A percentile compares a stretch with the other conserved stretches of the same genome.
Evolutionary conservation across 495 filamentous ascomycete genomes (phyloP).

Genomic region (Recurvomyces mirabilis): DNA sequence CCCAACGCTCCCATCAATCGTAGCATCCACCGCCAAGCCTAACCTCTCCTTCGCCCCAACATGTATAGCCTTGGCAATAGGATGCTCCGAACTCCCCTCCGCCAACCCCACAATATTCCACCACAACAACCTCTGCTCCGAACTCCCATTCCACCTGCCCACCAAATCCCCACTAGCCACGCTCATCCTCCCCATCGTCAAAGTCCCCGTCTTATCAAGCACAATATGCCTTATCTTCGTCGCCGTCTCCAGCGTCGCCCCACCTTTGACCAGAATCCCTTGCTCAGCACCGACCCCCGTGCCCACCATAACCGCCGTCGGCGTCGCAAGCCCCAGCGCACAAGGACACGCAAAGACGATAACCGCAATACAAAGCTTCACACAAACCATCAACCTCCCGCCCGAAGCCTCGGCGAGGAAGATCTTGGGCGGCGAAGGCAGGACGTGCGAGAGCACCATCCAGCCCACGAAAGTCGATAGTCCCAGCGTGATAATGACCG

Average conservation of each 20-base stretch:
- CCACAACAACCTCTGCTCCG: conserved; percentile 67
- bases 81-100: conserved; percentile 91
- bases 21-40: conserved; percentile 56
- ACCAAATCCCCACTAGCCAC: conserved; percentile 60
- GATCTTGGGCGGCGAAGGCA: conserved; percentile 71
- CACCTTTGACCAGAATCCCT: conserved; percentile 93
- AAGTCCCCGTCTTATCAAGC: conserved; percentile 97
- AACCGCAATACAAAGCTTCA: conserved; percentile 96
- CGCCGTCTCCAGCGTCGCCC: conserved; percentile 81
- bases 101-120: conserved; percentile 89
- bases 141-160: conserved; percentile 54
- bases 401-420: conserved; percentile 73
- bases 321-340: conserved; percentile 84
- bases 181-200: conserved; percentile 91
- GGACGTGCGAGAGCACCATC: conserved; percentile 87
- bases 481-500: conserved; percentile 73
- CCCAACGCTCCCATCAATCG: conserved; percentile 68
- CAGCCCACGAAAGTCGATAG: conserved; percentile 76
- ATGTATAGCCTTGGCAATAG: conserved; percentile 77
- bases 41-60: conserved; percentile 61
- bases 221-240: conserved; percentile 88
- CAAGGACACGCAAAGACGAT: conserved; percentile 98
- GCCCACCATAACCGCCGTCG: conserved; percentile 97
- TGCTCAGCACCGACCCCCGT: conserved; percentile 95
- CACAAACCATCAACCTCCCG: conserved; percentile 87